Base-by-base conservation (phyloP, 2,329 filamentous ascomycete genomes). In the Calonectria pseudoturangicola region DNA sequence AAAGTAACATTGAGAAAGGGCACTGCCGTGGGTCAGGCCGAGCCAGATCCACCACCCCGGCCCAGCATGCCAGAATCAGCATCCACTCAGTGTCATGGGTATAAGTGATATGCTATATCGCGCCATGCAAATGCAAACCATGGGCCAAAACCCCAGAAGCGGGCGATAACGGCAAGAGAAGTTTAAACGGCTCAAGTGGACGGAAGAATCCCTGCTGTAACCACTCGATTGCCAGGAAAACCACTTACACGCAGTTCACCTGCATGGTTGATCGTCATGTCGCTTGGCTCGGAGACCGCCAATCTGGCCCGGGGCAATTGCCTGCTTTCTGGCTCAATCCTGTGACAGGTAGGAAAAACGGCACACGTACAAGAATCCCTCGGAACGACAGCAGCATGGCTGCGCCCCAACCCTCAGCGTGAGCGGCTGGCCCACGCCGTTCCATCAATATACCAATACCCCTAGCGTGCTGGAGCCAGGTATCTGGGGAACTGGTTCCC, bases 381-480 rank as follows among this genome's bases (percentile, higher is more conserved):
- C 84, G 82, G 67, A 85, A 84, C 4, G 84, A 82, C 16, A 84
- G 77, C 21, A 86, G 73, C 79, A 86, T 83, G 18, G 81, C 77
- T n/a, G 81, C 81, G 73, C 85, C 84, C 76, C 83, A 84, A 4
- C 80, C 77, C 21, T 81, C 79, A 8, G 76, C 72, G 67, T 85
- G 84, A 28, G 82, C 82, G 7, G 75, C 76, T 12, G 82, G 76
- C n/a, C 85, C 85, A 25, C 85, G 84, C 58, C 84, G 81, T 73
- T 85, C 81, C 71, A 86, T 83, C 60, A 86, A 75, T n/a, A 76
- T 78, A 8, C 81, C 80, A 58, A 86, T 83, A 27, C 84, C 85
- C 39, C 77, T 79, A 13, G 84, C 84, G 73, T 87, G 85, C 64
- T 83, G 80, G 72, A 85, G 79, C 84, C 85, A 86, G 45, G 81